Conservation (phyloP, 2,329 filamentous ascomycete species). For the Pestalotiopsis fici region DNA sequence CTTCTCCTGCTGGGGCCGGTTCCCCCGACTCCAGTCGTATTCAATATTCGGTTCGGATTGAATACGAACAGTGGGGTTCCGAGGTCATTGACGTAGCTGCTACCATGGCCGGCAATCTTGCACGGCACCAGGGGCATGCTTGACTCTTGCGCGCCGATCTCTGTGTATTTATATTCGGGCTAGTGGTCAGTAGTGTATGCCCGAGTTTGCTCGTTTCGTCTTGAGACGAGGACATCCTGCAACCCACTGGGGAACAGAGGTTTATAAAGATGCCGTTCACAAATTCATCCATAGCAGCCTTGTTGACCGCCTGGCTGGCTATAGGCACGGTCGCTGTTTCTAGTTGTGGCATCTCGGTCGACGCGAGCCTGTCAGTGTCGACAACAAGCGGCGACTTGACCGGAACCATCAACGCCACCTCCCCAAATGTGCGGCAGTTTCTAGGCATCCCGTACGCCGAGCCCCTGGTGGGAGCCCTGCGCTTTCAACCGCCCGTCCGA, state of each 20-base stretch:
- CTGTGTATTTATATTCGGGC: background rate
- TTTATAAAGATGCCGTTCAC: background rate
- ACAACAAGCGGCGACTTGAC: constrained; percentile 11
- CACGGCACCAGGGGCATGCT: background rate
- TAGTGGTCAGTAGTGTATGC: background rate
- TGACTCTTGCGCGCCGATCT: background rate
- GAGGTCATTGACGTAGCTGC: background rate
- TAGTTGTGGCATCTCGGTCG: background rate
- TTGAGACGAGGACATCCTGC: background rate
- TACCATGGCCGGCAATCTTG: background rate
- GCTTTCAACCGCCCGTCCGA: constrained; percentile 4
- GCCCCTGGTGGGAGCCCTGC: background rate
- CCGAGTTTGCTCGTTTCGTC: background rate
- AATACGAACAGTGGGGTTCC: background rate
- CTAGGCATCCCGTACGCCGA: constrained; percentile 8
- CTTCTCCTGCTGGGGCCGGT: background rate
- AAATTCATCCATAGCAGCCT: background rate
- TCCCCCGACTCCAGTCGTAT: background rate
- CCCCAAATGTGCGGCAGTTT: constrained; percentile 7
- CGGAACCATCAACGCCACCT: constrained; percentile 5
- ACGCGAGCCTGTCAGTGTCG: background rate
- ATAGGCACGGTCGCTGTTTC: background rate
- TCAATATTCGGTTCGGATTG: background rate
- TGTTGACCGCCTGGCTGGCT: background rate
- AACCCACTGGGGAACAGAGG: background rate